These are phyloP conservation scores for Blastobotrys muscicola DNA, from an alignment of 805 yeast species.

Conservation along the genomic window DNA sequence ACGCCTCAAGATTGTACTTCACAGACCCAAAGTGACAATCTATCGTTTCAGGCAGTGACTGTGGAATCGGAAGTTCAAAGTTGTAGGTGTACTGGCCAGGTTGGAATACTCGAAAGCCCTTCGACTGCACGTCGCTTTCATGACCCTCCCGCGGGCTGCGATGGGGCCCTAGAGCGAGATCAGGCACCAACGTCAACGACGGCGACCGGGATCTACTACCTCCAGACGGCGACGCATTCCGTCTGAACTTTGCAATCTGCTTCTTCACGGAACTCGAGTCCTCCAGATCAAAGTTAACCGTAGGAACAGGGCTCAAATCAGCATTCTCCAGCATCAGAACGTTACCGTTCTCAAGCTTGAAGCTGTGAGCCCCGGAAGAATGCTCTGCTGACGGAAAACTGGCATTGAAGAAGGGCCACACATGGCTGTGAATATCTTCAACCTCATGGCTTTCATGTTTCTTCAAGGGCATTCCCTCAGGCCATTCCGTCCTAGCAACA, in stretches of 20 bases:
- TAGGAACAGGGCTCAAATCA: not conserved
- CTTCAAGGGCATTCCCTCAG: slow-evolving; percentile 94
- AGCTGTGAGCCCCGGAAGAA: slow-evolving; percentile 37
- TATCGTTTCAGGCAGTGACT: slow-evolving; percentile 73
- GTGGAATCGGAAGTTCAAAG: slow-evolving; percentile 80
- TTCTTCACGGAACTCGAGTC: slow-evolving; percentile 10
- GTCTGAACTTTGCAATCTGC: slow-evolving; percentile 14
- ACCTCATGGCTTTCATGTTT: slow-evolving; percentile 56
- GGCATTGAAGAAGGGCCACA: slow-evolving; percentile 78
- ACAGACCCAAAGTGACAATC: slow-evolving; percentile 76
- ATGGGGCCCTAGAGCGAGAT: slow-evolving; percentile 19
- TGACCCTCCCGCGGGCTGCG: slow-evolving; percentile 18
- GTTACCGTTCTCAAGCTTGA: slow-evolving; percentile 16
- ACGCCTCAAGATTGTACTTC: slow-evolving; percentile 56
- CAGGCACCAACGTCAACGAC: slow-evolving; percentile 1
- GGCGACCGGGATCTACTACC: slow-evolving; percentile 2
- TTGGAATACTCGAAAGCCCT: slow-evolving; percentile 43
- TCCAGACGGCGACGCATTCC: slow-evolving; percentile 16
- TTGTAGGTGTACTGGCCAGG: slow-evolving; percentile 92
- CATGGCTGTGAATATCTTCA: slow-evolving; percentile 60
- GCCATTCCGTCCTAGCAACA: slow-evolving; percentile 77
- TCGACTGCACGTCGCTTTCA: slow-evolving; percentile 16
- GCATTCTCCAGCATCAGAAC: not conserved
- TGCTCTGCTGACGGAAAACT: slow-evolving; percentile 30
- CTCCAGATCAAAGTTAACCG: not conserved